A percentile compares a stretch with the other conserved stretches of the same genome.
These are phyloP conservation scores for Plenodomus tracheiphilus DNA, from an alignment of 2,329 filamentous ascomycete genomes.

Conservation along the genomic window DNA sequence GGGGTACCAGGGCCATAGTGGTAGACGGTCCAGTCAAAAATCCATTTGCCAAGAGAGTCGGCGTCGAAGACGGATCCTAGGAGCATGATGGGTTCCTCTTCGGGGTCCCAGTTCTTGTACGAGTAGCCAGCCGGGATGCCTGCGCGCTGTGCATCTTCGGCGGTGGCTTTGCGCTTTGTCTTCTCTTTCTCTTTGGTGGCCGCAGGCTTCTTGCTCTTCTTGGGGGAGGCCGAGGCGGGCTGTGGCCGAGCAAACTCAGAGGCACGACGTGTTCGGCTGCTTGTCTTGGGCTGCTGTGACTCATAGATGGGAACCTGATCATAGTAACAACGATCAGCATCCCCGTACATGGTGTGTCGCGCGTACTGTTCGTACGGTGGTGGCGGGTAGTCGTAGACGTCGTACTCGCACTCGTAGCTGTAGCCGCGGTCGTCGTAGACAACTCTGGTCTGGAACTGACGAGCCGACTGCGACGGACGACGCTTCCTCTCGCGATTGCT, in stretches of 20 bases:
- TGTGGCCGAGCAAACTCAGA: constrained; percentile 56
- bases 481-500: constrained; percentile 50
- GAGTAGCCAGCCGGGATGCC: constrained; percentile 88
- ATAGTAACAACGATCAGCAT: constrained; percentile 58
- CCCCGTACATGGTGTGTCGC: constrained; percentile 58
- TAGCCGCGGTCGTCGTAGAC: constrained; percentile 57
- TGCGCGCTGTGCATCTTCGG: constrained; percentile 65
- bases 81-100: constrained; percentile 89
- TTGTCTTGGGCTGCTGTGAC: constrained; percentile 45
- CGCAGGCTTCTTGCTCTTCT: constrained; percentile 42
- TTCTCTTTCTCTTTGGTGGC: constrained; percentile 24
- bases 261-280: constrained; percentile 57
- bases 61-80: constrained; percentile 95
- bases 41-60: constrained; percentile 98
- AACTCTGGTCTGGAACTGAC: constrained; percentile 61
- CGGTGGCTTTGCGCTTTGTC: constrained; percentile 56
- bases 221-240: constrained; percentile 42
- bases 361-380: constrained; percentile 55
- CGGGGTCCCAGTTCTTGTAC: constrained; percentile 97
- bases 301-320: constrained; percentile 55
- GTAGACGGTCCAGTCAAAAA: constrained; percentile 99
- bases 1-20: constrained; percentile 79
- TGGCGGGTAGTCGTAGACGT: constrained; percentile 51
- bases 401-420: constrained; percentile 52
- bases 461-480: constrained; percentile 56